Evolutionary conservation across 345 rosid genomes (phyloP), one percentile per base, ranked within the genome.

Genomic region (Firmiana major): DNA sequence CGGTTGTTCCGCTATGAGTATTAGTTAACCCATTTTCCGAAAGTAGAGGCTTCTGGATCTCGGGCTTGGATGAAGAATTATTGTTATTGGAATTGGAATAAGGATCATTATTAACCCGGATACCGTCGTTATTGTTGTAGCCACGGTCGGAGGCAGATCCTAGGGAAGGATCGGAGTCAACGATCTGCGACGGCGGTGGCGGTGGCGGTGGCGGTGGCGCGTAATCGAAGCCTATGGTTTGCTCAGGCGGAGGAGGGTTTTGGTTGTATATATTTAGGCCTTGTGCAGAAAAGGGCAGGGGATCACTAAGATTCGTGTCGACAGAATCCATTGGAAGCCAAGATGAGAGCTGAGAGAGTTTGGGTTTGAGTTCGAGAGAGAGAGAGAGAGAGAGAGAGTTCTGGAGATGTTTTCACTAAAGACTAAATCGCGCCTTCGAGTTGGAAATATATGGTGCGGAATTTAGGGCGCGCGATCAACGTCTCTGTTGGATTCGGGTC

Each of bases 11-110:
- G 72, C 94, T 87, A 72, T 63, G 75, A 11, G 94, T 83, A 77
- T 87, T 89, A 51, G 90, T 81, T 55, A 88, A 74, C 9, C 97
- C 94, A 71, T 85, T 91, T 65, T 87, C 97, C 7, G 93, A 91
- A 9, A 91, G 38, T 34, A 90, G 42, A 16, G 93, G 84, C 74
- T 73, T 87, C 0, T 65, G 75, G 4, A 75, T 24, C 26, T 86
- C 93, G 34, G 75, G 73, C 67, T 82, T 85, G 46, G 62, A 24
- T 2, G 74, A 54, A 9, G 73, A 74, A 42, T 65, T 63, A 22
- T 75, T 71, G 17, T 79, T 76, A 6, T 19, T 22, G 17, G 67
- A 49, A 12, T 66, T 75, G 15, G 63, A 12, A 26, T 48, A 46
- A 7, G 45, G 68, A 21, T 74, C 65, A 26, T 2, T 13, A 59